Percentiles rank a stretch among this genome's conserved stretches.
phyloP scores from a whole-genome alignment of 495 filamentous ascomycete genomes.

The Penicillium pulvis region DNA sequence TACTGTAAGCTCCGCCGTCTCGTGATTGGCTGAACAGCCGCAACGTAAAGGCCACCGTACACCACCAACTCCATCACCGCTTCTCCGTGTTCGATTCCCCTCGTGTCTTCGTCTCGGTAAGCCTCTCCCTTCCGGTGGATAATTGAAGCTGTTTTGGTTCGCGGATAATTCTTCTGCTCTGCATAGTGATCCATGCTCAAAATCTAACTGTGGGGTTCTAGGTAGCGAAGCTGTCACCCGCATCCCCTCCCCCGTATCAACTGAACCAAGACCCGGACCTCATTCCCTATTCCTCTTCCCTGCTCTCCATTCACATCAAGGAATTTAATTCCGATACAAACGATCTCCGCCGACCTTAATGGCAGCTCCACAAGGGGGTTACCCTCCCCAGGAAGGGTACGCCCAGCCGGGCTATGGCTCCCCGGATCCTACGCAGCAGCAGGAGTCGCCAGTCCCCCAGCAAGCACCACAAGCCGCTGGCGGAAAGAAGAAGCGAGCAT shows the following conservation, averaged over 20 bases:
- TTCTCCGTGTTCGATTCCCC: constrained; percentile 21
- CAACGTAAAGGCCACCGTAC: constrained; percentile 47
- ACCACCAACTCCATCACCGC: constrained; percentile 34
- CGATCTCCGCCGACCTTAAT: constrained; percentile 34
- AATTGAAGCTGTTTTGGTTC: constrained; percentile 1
- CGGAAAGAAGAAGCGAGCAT: constrained; percentile 85
- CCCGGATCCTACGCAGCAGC: constrained; percentile 39
- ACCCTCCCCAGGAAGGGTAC: constrained; percentile 57
- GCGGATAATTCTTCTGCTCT: not conserved
- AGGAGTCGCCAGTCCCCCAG: constrained; percentile 26
- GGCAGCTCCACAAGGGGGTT: constrained; percentile 66
- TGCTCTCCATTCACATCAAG: constrained; percentile 6
- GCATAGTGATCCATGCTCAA: constrained; percentile 11
- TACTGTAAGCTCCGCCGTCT: constrained; percentile 10
- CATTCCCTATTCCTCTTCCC: constrained; percentile 12
- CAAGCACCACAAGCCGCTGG: constrained; percentile 41
- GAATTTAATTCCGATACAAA: constrained; percentile 9
- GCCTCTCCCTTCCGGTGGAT: constrained; percentile 1
- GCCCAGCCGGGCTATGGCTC: constrained; percentile 51
- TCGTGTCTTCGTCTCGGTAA: constrained; percentile 16
- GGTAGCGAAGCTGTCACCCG: constrained; percentile 33
- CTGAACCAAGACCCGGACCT: constrained; percentile 10
- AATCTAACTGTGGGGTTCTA: constrained; percentile 32
- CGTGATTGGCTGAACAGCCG: constrained; percentile 41
- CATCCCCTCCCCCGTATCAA: constrained; percentile 23